Conservation (phyloP, 345 rosid species). For the Melaleuca alternifolia region DNA sequence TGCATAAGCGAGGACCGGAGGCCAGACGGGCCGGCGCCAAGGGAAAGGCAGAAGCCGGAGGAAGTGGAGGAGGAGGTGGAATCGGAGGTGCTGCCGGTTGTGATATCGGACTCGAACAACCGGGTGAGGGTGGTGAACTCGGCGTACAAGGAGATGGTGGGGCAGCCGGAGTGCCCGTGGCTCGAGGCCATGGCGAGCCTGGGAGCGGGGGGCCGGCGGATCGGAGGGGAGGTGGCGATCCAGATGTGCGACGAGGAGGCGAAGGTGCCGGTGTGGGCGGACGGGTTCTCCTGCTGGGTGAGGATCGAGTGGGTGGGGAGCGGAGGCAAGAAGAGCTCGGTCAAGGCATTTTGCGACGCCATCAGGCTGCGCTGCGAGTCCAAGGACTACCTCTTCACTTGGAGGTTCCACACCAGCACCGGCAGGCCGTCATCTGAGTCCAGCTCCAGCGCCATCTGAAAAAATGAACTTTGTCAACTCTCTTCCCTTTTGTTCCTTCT, state of each 20-base stretch:
- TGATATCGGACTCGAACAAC: conserved; percentile 69
- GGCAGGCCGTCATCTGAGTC: conserved; percentile 9
- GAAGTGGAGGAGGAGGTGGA: conserved; percentile 83
- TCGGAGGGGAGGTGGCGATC: conserved; percentile 74
- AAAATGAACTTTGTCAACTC: background rate
- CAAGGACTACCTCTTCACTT: conserved; percentile 55
- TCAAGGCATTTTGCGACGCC: conserved; percentile 64
- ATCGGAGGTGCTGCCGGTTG: conserved; percentile 52
- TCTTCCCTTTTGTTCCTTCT: background rate
- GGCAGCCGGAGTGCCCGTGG: conserved; percentile 96
- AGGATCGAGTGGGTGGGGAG: conserved; percentile 70
- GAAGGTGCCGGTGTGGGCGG: conserved; percentile 23
- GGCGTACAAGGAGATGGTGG: conserved; percentile 88
- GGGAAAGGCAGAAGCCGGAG: conserved; percentile 28
- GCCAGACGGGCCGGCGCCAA: background rate
- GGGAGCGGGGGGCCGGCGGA: conserved; percentile 37
- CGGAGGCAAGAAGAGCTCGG: conserved; percentile 33
- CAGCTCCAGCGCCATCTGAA: conserved; percentile 8
- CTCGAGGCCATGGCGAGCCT: conserved; percentile 40
- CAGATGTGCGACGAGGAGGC: conserved; percentile 24
- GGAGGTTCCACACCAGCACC: conserved; percentile 63
- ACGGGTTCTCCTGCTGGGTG: conserved; percentile 83
- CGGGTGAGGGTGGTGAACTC: conserved; percentile 81
- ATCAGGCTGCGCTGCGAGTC: conserved; percentile 43
- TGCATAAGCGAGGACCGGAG: conserved; percentile 32